Percentiles rank a stretch among this genome's conserved stretches.
These are phyloP conservation scores for Parmales sp. DNA, from an alignment of 108 stramenopile species.

Conservation along the genomic window DNA sequence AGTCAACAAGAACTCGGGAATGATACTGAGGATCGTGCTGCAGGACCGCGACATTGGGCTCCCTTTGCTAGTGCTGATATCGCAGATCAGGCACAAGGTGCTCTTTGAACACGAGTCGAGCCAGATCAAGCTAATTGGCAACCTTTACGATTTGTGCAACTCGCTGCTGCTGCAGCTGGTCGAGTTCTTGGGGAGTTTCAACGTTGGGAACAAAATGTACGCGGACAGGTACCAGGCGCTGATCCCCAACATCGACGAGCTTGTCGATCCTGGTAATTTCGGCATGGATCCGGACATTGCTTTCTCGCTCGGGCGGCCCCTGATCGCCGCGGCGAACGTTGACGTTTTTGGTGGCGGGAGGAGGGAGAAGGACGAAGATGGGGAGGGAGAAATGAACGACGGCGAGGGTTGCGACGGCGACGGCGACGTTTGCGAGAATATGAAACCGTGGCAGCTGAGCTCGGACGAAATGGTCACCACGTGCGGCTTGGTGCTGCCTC, in stretches of 20 bases:
- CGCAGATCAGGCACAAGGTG: conserved; percentile 51
- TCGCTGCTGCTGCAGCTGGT: conserved; percentile 55
- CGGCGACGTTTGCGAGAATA: not conserved
- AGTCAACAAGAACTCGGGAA: conserved; percentile 40
- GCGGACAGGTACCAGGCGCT: conserved; percentile 42
- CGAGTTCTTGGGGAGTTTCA: too few species aligned
- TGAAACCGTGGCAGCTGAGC: not conserved
- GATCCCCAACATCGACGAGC: conserved; percentile 46
- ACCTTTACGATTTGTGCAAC: conserved; percentile 63
- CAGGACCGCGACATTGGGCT: conserved; percentile 58
- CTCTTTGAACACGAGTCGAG: conserved; percentile 26
- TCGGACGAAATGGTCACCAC: not conserved
- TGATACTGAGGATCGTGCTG: conserved; percentile 41
- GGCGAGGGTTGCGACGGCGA: not conserved
- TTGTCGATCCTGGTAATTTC: conserved; percentile 36
- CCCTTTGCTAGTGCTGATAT: conserved; percentile 57
- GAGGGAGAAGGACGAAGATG: conserved; percentile 11
- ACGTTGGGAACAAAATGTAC: conserved; percentile 41
- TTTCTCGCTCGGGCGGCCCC: conserved; percentile 60
- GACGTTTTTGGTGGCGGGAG: conserved; percentile 23
- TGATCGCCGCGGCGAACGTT: conserved; percentile 37
- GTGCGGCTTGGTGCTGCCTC: conserved; percentile 28
- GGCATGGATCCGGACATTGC: conserved; percentile 46
- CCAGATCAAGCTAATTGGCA: conserved; percentile 66
- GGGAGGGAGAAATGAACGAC: not conserved